Conservation (phyloP, 768 basidiomycete species). For the Clitopilus hobsonii region DNA sequence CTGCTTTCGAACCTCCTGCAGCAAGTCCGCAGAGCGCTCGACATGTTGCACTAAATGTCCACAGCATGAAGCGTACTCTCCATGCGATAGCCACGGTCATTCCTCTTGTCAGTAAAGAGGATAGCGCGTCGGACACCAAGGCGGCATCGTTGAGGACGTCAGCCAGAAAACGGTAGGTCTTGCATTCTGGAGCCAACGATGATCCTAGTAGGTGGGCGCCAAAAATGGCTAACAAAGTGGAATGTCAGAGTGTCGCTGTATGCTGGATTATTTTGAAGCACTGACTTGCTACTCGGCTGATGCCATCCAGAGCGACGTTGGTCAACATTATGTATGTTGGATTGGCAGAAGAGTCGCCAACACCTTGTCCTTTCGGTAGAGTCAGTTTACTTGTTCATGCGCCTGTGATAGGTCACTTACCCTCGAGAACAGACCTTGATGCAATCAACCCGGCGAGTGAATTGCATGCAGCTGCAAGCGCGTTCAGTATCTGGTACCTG, state of each 20-base stretch:
- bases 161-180: slow-evolving; percentile 62
- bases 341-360: slow-evolving; percentile 63
- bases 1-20: slow-evolving; percentile 67
- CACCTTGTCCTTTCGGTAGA: slow-evolving; percentile 49
- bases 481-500: slow-evolving; percentile 66
- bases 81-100: slow-evolving; percentile 30
- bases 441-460: slow-evolving; percentile 60
- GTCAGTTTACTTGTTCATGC: neutral
- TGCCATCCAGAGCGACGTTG: slow-evolving; percentile 62
- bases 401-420: too few relatives aligned
- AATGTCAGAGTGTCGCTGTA: neutral
- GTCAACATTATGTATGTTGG: slow-evolving; percentile 62
- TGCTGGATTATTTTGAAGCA: slow-evolving; percentile 2
- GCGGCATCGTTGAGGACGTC: slow-evolving; percentile 63
- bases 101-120: slow-evolving; percentile 38
- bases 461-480: slow-evolving; percentile 66
- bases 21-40: slow-evolving; percentile 59
- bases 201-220: slow-evolving; percentile 61
- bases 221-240: slow-evolving; percentile 45
- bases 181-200: slow-evolving; percentile 64
- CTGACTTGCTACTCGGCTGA: slow-evolving; percentile 60
- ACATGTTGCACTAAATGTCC: slow-evolving; percentile 57
- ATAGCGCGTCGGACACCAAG: slow-evolving; percentile 54
- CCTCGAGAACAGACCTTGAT: slow-evolving; percentile 65
- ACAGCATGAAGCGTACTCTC: slow-evolving; percentile 36